Conservation (phyloP, 768 basidiomycete species). For the Tylopilus plumbeoviolaceoides region DNA sequence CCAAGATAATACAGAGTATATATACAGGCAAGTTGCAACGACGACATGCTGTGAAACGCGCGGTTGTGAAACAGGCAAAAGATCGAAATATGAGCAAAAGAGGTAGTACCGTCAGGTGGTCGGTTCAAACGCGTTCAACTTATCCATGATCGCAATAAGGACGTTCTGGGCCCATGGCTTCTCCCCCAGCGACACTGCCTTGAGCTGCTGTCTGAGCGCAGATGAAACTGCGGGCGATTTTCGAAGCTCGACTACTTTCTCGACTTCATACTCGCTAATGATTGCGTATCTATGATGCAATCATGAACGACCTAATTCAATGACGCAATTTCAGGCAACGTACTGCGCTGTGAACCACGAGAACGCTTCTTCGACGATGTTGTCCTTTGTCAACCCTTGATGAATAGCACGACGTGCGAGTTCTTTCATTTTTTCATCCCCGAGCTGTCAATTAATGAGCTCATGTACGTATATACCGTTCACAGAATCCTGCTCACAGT, state of each 20-base stretch:
- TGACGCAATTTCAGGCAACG: constrained; percentile 6
- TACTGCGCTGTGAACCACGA: constrained; percentile 31
- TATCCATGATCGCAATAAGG: constrained; percentile 25
- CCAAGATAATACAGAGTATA: constrained; percentile 8
- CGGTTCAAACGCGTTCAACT: constrained; percentile 11
- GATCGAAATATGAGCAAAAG: background rate
- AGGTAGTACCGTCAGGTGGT: background rate
- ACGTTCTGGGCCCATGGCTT: constrained; percentile 24
- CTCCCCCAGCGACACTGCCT: constrained; percentile 20
- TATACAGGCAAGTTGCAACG: background rate
- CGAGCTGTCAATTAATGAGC: constrained; percentile 9
- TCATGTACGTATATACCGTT: background rate
- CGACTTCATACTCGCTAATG: constrained; percentile 17
- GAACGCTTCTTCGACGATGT: constrained; percentile 28
- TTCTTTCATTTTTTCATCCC: constrained; percentile 24
- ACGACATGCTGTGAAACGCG: background rate
- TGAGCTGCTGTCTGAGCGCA: constrained; percentile 23
- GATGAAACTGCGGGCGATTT: constrained; percentile 19
- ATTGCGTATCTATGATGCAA: constrained; percentile 12
- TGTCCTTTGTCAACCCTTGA: constrained; percentile 20
- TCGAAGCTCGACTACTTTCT: constrained; percentile 16
- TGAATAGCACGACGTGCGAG: constrained; percentile 23
- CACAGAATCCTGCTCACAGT: constrained; percentile 14
- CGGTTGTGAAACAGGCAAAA: background rate
- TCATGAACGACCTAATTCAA: background rate